Conservation (phyloP, 306 rosid species). For the Citrullus colocynthis region DNA sequence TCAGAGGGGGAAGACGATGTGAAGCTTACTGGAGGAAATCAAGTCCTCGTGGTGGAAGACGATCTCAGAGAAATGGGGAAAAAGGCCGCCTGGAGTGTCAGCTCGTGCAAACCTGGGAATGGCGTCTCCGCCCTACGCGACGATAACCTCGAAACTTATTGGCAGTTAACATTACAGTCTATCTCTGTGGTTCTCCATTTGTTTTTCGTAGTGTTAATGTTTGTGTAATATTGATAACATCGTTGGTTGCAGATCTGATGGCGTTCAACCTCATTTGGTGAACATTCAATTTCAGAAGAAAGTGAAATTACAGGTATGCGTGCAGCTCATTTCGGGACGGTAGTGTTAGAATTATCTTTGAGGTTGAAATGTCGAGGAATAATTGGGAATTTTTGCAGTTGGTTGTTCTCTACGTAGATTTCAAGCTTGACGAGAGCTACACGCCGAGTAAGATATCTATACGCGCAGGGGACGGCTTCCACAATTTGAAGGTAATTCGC, state of each 20-base stretch:
- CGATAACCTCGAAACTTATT: slow-evolving; percentile 64
- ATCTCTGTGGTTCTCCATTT: not conserved
- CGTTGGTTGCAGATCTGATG: slow-evolving; percentile 58
- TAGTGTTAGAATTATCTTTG: not conserved
- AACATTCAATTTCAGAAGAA: slow-evolving; percentile 89
- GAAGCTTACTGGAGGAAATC: slow-evolving; percentile 53
- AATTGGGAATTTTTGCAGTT: slow-evolving; percentile 22
- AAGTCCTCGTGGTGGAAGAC: slow-evolving; percentile 29
- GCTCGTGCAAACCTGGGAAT: slow-evolving; percentile 92
- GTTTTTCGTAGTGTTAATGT: not conserved
- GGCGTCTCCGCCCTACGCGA: slow-evolving; percentile 79
- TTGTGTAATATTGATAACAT: not conserved
- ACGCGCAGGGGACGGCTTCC: slow-evolving; percentile 89
- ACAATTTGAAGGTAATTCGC: slow-evolving; percentile 58
- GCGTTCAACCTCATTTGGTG: slow-evolving; percentile 87
- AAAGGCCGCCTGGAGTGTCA: slow-evolving; percentile 93
- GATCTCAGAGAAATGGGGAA: slow-evolving; percentile 86
- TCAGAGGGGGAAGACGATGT: slow-evolving; percentile 86
- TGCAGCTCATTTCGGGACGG: not conserved
- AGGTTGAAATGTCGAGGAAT: not conserved
- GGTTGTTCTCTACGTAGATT: slow-evolving; percentile 75
- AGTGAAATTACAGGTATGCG: slow-evolving; percentile 62
- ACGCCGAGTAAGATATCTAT: slow-evolving; percentile 75
- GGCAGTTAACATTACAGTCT: slow-evolving; percentile 42
- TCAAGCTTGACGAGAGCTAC: slow-evolving; percentile 93